These are phyloP conservation scores for Colletotrichum sp. DNA, from an alignment of 2,329 filamentous ascomycete genomes.

Conservation along the genomic window DNA sequence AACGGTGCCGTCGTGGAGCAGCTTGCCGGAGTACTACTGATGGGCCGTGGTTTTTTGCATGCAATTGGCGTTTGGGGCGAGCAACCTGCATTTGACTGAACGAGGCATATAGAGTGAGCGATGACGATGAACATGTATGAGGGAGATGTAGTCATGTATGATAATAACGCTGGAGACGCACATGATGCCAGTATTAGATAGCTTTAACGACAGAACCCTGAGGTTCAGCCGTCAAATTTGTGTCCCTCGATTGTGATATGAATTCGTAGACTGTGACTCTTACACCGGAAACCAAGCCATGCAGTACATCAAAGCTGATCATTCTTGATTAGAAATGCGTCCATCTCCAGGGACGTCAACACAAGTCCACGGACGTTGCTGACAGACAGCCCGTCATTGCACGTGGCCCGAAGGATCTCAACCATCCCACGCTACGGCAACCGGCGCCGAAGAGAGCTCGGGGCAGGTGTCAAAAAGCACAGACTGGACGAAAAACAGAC, in stretches of 20 bases:
- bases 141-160: not conserved
- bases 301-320: not conserved
- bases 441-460: not conserved
- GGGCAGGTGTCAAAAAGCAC: not conserved
- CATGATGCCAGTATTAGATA: slow-evolving; percentile 6
- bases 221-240: not conserved
- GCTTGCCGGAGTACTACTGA: slow-evolving; percentile 56
- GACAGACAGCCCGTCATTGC: not conserved
- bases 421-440: not conserved
- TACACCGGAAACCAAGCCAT: not conserved
- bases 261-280: not conserved
- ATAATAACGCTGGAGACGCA: not conserved
- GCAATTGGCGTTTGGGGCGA: not conserved
- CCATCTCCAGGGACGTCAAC: not conserved
- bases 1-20: slow-evolving; percentile 59
- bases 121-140: not conserved
- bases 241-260: not conserved
- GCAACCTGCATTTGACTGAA: not conserved
- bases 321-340: not conserved
- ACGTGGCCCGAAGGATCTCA: not conserved
- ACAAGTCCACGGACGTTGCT: not conserved
- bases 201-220: not conserved
- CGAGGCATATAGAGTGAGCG: not conserved
- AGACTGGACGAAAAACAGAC: not conserved
- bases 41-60: not conserved